Conservation (phyloP, 2,329 filamentous ascomycete genomes). For the Diaporthe destruens region DNA sequence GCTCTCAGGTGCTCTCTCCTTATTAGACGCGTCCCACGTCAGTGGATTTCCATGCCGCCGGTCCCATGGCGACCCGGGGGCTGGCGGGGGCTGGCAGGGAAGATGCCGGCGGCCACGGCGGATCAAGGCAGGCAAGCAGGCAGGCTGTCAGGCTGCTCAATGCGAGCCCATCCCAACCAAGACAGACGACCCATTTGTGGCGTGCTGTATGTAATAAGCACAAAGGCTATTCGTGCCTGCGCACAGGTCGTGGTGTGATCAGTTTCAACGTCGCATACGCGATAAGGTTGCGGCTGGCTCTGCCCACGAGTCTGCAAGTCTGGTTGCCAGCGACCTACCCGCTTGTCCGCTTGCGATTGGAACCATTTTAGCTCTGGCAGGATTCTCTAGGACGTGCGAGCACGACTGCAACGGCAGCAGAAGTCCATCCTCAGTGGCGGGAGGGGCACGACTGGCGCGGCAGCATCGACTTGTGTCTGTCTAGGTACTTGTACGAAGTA, state of each 20-base stretch:
- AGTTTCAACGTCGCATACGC: constrained; percentile 19
- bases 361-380: constrained; percentile 21
- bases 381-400: constrained; percentile 29
- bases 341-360: constrained; percentile 15
- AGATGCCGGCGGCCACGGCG: not conserved
- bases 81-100: not conserved
- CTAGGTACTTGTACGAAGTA: constrained; percentile 9
- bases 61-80: constrained; percentile 7
- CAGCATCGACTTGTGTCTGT: constrained; percentile 17
- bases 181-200: constrained; percentile 13
- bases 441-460: constrained; percentile 8
- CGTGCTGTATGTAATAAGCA: constrained; percentile 25
- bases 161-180: constrained; percentile 25
- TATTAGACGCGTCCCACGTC: constrained; percentile 29
- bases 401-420: constrained; percentile 29
- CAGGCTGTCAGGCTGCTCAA: constrained; percentile 20
- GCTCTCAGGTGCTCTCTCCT: not conserved
- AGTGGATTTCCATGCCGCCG: constrained; percentile 18
- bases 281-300: constrained; percentile 25
- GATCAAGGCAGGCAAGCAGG: constrained; percentile 22
- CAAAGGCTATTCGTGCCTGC: constrained; percentile 16
- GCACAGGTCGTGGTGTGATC: constrained; percentile 24
- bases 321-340: constrained; percentile 4
- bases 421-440: constrained; percentile 13
- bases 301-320: constrained; percentile 3